phyloP scores from a whole-genome alignment of 495 filamentous ascomycete species.

The Baudoinia panamericana region DNA sequence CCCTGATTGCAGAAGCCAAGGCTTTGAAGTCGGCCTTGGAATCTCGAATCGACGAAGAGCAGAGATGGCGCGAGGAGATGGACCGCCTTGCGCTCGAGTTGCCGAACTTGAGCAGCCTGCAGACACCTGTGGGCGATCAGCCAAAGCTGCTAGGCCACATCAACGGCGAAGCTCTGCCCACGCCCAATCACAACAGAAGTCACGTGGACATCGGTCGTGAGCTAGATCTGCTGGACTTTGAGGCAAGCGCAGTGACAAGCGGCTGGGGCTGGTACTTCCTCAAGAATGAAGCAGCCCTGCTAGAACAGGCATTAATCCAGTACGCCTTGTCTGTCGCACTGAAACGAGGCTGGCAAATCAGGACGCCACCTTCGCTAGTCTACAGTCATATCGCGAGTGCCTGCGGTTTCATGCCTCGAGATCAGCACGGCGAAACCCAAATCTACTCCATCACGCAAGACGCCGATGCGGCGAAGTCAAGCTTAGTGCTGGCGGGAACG shows the following conservation, averaged over 20 bases:
- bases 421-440: conserved; percentile 81
- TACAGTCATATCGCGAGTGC: conserved; percentile 82
- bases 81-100: conserved; percentile 60
- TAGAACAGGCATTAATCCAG: conserved; percentile 85
- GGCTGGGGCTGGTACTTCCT: conserved; percentile 99
- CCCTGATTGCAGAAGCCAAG: conserved; percentile 53
- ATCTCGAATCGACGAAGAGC: conserved; percentile 46
- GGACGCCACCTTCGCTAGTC: conserved; percentile 77
- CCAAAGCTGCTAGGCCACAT: conserved; percentile 52
- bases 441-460: conserved; percentile 51
- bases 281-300: conserved; percentile 69
- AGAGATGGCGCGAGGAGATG: conserved; percentile 50
- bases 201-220: conserved; percentile 76
- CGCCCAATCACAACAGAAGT: conserved; percentile 17
- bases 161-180: conserved; percentile 54
- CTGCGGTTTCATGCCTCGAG: conserved; percentile 87
- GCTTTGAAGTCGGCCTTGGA: conserved; percentile 52
- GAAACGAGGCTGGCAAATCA: conserved; percentile 56
- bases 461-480: conserved; percentile 38
- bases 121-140: conserved; percentile 60
- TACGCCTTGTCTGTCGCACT: conserved; percentile 63
- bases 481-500: conserved; percentile 65
- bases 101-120: conserved; percentile 68
- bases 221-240: conserved; percentile 74
- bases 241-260: conserved; percentile 57